phyloP scores from a whole-genome alignment of 1,139 yeast genomes.

The Candida neerlandica region DNA sequence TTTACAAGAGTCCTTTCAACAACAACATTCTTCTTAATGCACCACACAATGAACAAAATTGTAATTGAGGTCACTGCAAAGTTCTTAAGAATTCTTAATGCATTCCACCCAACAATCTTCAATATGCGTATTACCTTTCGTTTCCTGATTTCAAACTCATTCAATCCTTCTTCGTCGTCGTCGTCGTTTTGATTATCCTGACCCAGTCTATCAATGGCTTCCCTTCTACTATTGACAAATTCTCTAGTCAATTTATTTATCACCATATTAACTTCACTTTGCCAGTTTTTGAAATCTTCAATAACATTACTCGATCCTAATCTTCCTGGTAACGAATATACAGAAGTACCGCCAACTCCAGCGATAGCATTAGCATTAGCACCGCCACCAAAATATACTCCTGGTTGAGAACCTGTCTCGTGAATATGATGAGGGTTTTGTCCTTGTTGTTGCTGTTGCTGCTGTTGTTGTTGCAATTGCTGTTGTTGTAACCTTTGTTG shows the following conservation, averaged over 20 bases:
- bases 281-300: conserved; percentile 50
- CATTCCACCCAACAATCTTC: conserved; percentile 32
- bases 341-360: conserved; percentile 23
- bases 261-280: conserved; percentile 45
- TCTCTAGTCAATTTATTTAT: conserved; percentile 44
- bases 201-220: conserved; percentile 17
- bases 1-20: conserved; percentile 45
- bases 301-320: conserved; percentile 15
- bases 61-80: conserved; percentile 42
- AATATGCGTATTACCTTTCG: conserved; percentile 27
- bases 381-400: conserved; percentile 10
- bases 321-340: conserved; percentile 27
- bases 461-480: conserved; percentile 12
- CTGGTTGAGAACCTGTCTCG: conserved; percentile 14
- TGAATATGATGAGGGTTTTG: conserved; percentile 7
- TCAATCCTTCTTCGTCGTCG: conserved; percentile 17
- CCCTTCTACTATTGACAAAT: conserved; percentile 23
- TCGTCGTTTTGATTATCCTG: conserved; percentile 17
- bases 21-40: conserved; percentile 43
- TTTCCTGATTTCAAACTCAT: conserved; percentile 28
- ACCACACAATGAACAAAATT: conserved; percentile 46
- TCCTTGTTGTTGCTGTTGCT: conserved; percentile 13
- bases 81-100: conserved; percentile 35
- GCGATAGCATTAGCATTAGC: conserved; percentile 7
- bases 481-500: conserved; percentile 34